Base-by-base conservation (phyloP, 2,329 filamentous ascomycete species). In the Xylaria sp. region DNA sequence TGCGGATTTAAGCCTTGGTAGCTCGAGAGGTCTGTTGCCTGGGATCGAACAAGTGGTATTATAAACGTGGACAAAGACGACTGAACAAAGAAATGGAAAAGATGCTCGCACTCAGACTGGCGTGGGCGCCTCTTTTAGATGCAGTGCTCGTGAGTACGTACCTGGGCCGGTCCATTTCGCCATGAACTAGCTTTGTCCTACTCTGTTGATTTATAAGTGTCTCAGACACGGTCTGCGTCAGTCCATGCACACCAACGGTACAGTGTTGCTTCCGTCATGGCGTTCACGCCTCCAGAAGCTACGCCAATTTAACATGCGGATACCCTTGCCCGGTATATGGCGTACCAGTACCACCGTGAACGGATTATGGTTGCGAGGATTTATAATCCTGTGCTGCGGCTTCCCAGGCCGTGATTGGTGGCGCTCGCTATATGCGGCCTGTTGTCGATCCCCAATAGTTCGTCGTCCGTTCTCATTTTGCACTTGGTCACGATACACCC, bases 401-500 rank as follows among this genome's bases (percentile, higher is more conserved):
- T 37, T 18, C 46, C 9, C 28, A 54, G 51, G 25, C 54, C 63
- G 67, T 67, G 67, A 69, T 69, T 63, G 48, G 60, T 61, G 55
- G 64, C 59, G 63, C 60, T n/a, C 54, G 56, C 48, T 48, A 59
- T 60, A 44, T 57, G 50, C 31, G 48, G 64, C 41, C 55, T 31
- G 44, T 37, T 61, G 67, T 63, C 54, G 67, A 69, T 69, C 64
- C 8, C 23, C 59, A 64, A 69, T 69, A 69, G 63, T 64, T 28
- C 10, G 12, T 60, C 28, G 34, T 25, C 39, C 44, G 28, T 37
- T 44, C 20, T 54, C 60, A 5, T 39, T 48, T 46, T 28, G 28
- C 20, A 20, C 51, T 31, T 23, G 28, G 46, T 31, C 20, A 25
- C n/a, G 20, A 54, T 28, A 63, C 65, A 51, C 34, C 54, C 37